phyloP scores from a whole-genome alignment of 2,329 filamentous ascomycete species.

The Metarhizium anisopliae region DNA sequence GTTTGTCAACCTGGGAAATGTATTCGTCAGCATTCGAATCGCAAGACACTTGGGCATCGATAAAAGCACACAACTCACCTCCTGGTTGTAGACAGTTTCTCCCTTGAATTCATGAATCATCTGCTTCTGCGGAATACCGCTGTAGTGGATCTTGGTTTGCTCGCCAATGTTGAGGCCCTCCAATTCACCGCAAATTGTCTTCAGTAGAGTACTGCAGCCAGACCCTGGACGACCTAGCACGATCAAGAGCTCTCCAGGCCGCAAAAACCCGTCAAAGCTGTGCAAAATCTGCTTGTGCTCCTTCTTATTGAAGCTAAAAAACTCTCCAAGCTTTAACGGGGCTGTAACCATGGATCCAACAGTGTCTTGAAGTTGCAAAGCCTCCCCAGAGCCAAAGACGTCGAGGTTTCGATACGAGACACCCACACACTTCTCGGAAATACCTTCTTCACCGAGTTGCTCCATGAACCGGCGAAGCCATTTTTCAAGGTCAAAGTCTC shows the following conservation, averaged over 20 bases:
- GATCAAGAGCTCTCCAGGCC: conserved; percentile 57
- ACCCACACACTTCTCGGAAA: conserved; percentile 45
- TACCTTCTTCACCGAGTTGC: conserved; percentile 43
- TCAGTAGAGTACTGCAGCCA: conserved; percentile 56
- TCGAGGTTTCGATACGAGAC: conserved; percentile 57
- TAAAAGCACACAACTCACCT: conserved; percentile 29
- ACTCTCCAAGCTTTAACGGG: conserved; percentile 48
- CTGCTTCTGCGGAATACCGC: conserved; percentile 44
- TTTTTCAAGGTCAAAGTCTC: conserved; percentile 30
- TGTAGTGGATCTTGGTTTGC: conserved; percentile 48
- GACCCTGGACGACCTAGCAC: conserved; percentile 59
- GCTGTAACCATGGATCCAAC: conserved; percentile 50
- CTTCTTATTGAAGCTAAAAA: conserved; percentile 37
- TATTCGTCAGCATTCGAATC: background rate
- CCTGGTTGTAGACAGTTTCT: conserved; percentile 66
- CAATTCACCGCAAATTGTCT: conserved; percentile 51
- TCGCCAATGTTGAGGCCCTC: conserved; percentile 46
- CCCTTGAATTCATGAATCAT: conserved; percentile 55
- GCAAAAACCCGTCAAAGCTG: conserved; percentile 55
- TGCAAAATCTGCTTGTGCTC: conserved; percentile 51
- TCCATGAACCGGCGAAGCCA: conserved; percentile 31
- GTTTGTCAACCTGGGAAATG: conserved; percentile 48
- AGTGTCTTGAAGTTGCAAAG: conserved; percentile 60
- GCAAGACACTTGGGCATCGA: background rate
- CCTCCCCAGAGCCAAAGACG: conserved; percentile 57